These are phyloP conservation scores for Gynostemma pentaphyllum DNA, from an alignment of 306 rosid species.

Conservation along the genomic window DNA sequence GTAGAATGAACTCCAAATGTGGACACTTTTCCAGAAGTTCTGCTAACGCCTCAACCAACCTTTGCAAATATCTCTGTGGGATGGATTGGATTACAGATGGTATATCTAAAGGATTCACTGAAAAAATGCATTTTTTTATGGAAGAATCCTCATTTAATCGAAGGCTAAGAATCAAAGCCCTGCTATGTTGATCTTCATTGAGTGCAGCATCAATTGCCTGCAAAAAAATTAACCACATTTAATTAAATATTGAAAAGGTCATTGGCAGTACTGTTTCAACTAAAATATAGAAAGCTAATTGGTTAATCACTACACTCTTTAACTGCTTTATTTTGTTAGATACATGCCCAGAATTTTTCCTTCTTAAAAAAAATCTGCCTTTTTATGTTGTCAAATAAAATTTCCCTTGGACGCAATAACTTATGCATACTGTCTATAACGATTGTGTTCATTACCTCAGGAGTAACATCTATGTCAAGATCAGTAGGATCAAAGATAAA, in stretches of 20 bases:
- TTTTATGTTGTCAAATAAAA: background rate
- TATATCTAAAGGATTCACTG: conserved; percentile 53
- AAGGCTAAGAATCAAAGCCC: conserved; percentile 80
- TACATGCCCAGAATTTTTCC: background rate
- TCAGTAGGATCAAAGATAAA: conserved; percentile 92
- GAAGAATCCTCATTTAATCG: conserved; percentile 62
- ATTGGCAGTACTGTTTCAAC: background rate
- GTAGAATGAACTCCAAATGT: conserved; percentile 80
- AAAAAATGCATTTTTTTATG: conserved; percentile 67
- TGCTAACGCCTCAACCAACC: conserved; percentile 71
- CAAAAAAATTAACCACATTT: conserved; percentile 9
- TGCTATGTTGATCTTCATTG: conserved; percentile 44
- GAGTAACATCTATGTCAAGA: conserved; percentile 92
- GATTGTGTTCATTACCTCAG: conserved; percentile 44
- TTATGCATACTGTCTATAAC: background rate
- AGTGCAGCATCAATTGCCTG: conserved; percentile 87
- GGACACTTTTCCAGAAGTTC: conserved; percentile 73
- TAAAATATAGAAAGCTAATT: background rate
- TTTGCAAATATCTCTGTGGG: conserved; percentile 64
- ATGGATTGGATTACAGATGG: conserved; percentile 46
- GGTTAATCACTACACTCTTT: background rate
- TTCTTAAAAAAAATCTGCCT: background rate
- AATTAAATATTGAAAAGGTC: background rate
- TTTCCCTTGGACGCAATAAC: background rate
- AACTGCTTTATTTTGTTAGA: background rate